A percentile compares a stretch with the other conserved stretches of the same genome.
phyloP scores from a whole-genome alignment of 2,329 filamentous ascomycete genomes.

The Talaromyces sp. region DNA sequence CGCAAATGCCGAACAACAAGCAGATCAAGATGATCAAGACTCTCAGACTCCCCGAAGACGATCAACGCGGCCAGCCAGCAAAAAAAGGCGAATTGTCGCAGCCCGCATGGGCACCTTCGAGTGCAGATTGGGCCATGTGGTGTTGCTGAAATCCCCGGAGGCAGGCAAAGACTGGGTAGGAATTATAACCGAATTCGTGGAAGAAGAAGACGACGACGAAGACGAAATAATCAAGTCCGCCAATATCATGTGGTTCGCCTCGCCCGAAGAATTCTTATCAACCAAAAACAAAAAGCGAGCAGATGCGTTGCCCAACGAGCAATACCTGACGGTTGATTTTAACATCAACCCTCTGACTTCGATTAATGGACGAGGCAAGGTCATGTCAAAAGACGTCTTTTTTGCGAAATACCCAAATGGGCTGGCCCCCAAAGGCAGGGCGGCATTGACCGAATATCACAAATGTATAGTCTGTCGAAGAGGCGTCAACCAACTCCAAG shows the following conservation, averaged over 20 bases:
- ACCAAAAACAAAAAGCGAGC: slow-evolving; percentile 69
- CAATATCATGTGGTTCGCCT: slow-evolving; percentile 89
- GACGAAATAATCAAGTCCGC: slow-evolving; percentile 59
- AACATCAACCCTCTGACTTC: slow-evolving; percentile 83
- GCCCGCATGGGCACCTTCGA: slow-evolving; percentile 78
- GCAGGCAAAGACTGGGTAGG: slow-evolving; percentile 88
- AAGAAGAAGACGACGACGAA: slow-evolving; percentile 63
- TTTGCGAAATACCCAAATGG: slow-evolving; percentile 67
- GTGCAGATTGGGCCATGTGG: slow-evolving; percentile 75
- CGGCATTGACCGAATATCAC: slow-evolving; percentile 64
- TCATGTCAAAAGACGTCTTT: slow-evolving; percentile 71
- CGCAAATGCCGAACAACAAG: slow-evolving; percentile 15
- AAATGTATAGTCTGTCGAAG: slow-evolving; percentile 87
- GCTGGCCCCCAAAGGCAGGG: slow-evolving; percentile 60
- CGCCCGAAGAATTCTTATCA: slow-evolving; percentile 80
- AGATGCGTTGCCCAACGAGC: slow-evolving; percentile 80
- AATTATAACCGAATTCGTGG: slow-evolving; percentile 76
- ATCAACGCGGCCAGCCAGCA: slow-evolving; percentile 24
- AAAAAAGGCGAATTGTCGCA: slow-evolving; percentile 61
- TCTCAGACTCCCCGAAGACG: slow-evolving; percentile 24
- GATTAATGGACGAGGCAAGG: slow-evolving; percentile 81
- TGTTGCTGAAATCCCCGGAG: slow-evolving; percentile 83
- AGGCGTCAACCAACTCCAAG: slow-evolving; percentile 82
- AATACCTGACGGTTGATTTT: slow-evolving; percentile 84
- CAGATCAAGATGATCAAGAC: slow-evolving; percentile 16